Conservation (phyloP, 2,329 filamentous ascomycete genomes). For the Apiospora sp. region DNA sequence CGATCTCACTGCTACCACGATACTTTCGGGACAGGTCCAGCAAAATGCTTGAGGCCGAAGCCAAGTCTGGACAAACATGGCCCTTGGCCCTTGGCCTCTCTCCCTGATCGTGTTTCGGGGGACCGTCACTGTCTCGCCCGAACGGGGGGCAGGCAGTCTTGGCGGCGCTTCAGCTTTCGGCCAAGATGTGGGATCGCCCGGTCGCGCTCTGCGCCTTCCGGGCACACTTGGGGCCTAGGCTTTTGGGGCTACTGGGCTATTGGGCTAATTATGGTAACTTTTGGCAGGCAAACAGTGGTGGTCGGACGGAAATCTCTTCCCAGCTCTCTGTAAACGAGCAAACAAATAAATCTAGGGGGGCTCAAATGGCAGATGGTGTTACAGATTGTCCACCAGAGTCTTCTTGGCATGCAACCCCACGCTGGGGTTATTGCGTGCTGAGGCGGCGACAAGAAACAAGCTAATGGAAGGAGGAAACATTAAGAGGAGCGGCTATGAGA, state of each 20-base stretch:
- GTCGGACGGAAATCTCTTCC: neutral
- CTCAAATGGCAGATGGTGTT: conserved; percentile 1
- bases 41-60: neutral
- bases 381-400: conserved; percentile 3
- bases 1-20: neutral
- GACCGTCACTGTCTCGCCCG: conserved; percentile 17
- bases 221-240: neutral
- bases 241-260: no score
- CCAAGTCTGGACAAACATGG: conserved; percentile 27
- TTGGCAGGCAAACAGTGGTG: neutral
- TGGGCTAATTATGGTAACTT: neutral
- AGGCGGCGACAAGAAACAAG: conserved; percentile 15
- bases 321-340: neutral
- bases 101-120: conserved; percentile 10
- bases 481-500: conserved; percentile 14
- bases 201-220: neutral
- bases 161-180: conserved; percentile 36
- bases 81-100: neutral
- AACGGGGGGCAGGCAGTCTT: conserved; percentile 31
- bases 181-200: conserved; percentile 39
- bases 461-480: neutral
- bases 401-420: conserved; percentile 14
- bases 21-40: conserved; percentile 2
- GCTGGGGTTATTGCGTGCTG: conserved; percentile 5
- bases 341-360: neutral